Base-by-base conservation (phyloP, 495 filamentous ascomycete genomes). In the Neurospora discreta region DNA sequence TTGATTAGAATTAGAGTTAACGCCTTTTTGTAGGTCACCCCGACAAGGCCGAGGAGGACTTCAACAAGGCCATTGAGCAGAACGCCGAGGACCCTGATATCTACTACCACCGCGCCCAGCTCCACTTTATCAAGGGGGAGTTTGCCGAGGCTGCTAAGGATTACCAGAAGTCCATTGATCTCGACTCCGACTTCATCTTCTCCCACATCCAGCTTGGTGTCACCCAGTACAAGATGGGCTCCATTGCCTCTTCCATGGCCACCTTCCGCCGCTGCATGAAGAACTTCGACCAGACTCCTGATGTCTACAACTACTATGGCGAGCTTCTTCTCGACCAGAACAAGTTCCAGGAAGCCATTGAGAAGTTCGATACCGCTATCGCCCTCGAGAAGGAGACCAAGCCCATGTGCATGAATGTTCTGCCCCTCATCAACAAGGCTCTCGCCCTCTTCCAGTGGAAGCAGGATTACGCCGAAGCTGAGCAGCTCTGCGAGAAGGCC, bases 191-290 rank as follows among this genome's bases (percentile, higher is more conserved):
- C 71, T 99, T 99, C 82, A 99, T 99, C 84, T 99, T 96, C 87
- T 98, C 95, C 11, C 95, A 99, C 85, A 98, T 99, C 76, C 95
- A 99, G 81, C 92, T 99, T 69, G 95, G 95, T 82, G 95, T 99
- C 46, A 99, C 95, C 65, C 95, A 99, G 82, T 99, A 99, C 84
- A 99, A 99, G 89, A 96, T 98, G 93, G 96, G 95, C 71, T 97
- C 93, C 11, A 91, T 98, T 68, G 95, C 95, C 4, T 97, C 94
- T 8, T 97, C 94, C 36, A 98, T 98, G 93, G 93, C 96, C 16
- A 98, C 96, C 7, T 99, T 99, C 89, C 87, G 95, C 73, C 87
- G 94, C 39, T 97, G 94, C 78, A 94, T 98, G 77, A 99, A 98
- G 91, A 97, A 96, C 82, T 99, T 99, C 77, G 92, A 93, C 74